Conservation (phyloP, 2,329 filamentous ascomycete genomes). For the Dissoconium aciculare region DNA sequence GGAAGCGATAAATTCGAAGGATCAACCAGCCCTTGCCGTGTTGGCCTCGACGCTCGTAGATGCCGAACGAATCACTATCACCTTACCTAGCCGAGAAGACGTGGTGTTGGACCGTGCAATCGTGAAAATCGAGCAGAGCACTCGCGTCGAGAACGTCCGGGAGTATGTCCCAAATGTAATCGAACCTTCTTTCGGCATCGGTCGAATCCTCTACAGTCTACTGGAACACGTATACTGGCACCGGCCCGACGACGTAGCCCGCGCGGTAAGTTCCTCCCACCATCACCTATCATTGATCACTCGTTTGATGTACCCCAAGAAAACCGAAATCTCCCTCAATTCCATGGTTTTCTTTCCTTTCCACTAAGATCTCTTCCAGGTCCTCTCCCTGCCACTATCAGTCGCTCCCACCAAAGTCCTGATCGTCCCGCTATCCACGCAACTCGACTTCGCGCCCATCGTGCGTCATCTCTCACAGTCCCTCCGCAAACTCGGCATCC, state of each 20-base stretch:
- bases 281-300: no score
- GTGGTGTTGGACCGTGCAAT: conserved; percentile 66
- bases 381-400: conserved; percentile 55
- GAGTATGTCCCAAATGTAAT: conserved; percentile 79
- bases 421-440: conserved; percentile 70
- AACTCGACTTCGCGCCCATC: conserved; percentile 65
- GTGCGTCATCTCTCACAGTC: conserved; percentile 56
- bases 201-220: conserved; percentile 77
- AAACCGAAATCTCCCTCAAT: no score
- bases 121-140: conserved; percentile 68
- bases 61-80: no score
- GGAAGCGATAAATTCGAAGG: no score
- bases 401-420: conserved; percentile 88
- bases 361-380: conserved; percentile 30
- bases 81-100: conserved; percentile 55
- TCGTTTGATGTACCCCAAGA: no score
- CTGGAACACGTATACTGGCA: conserved; percentile 94
- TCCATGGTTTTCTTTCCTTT: no score
- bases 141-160: conserved; percentile 63
- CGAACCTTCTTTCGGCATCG: conserved; percentile 93
- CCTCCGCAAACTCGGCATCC: conserved; percentile 60
- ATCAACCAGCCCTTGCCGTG: conserved; percentile 62
- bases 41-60: conserved; percentile 60
- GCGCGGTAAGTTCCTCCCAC: conserved; percentile 69
- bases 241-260: conserved; percentile 64